Conservation (phyloP, 768 basidiomycete species). For the Lepiota venenata region DNA sequence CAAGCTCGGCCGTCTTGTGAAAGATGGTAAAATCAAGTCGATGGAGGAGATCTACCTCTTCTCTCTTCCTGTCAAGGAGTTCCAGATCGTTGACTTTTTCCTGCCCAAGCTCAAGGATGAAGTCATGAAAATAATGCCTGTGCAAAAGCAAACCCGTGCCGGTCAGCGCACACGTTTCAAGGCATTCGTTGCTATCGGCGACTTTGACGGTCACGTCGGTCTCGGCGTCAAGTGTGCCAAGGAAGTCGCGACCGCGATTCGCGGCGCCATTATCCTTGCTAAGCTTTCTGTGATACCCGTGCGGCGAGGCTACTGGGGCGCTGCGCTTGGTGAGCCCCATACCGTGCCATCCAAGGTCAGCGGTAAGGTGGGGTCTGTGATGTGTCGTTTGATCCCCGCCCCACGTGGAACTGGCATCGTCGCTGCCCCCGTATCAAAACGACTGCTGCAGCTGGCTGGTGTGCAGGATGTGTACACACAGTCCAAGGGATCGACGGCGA, state of each 20-base stretch:
- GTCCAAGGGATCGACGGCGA: constrained; percentile 96
- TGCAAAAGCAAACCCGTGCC: constrained; percentile 99
- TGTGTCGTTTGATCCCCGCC: constrained; percentile 98
- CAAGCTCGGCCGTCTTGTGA: constrained; percentile 98
- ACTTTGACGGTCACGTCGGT: constrained; percentile 97
- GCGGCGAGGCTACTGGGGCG: constrained; percentile 99
- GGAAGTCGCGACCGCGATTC: constrained; percentile 99
- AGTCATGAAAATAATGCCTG: constrained; percentile 99
- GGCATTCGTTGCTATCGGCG: constrained; percentile 99
- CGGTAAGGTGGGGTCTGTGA: constrained; percentile 98
- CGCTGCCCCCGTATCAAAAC: constrained; percentile 96
- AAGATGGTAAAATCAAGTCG: constrained; percentile 99
- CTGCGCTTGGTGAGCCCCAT: constrained; percentile 97
- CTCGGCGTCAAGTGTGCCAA: constrained; percentile 99
- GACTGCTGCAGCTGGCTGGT: constrained; percentile 95
- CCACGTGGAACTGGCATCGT: constrained; percentile 99
- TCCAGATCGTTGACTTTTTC: constrained; percentile 99
- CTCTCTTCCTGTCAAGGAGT: constrained; percentile 99
- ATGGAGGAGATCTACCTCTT: constrained; percentile 99
- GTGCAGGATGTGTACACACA: constrained; percentile 98
- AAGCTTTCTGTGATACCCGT: constrained; percentile 98
- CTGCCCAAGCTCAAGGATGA: constrained; percentile 99
- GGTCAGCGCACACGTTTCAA: constrained; percentile 99
- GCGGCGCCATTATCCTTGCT: constrained; percentile 98
- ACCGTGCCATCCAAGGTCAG: constrained; percentile 98